A percentile compares a stretch with the other conserved stretches of the same genome.
Evolutionary conservation across 1,139 yeast species (phyloP).

Genomic region (Suhomyces bokatorum): DNA sequence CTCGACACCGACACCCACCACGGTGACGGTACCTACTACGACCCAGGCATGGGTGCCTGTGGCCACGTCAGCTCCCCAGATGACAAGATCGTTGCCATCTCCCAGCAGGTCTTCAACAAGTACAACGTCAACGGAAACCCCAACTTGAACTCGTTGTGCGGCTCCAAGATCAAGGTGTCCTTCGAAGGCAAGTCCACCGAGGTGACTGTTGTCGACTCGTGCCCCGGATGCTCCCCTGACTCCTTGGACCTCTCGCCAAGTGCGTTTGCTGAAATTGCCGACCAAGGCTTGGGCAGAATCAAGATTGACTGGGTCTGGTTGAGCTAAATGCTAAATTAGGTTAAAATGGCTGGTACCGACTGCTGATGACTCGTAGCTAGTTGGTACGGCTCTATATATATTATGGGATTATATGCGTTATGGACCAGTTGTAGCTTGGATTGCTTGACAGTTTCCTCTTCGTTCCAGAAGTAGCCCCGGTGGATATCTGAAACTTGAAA

Average conservation of each 20-base stretch:
- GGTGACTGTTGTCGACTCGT: conserved; percentile 45
- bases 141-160: conserved; percentile 46
- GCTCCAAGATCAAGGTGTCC: conserved; percentile 40
- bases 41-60: conserved; percentile 63
- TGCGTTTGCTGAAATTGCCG: conserved; percentile 43
- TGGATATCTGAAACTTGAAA: too few relatives aligned
- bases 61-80: conserved; percentile 48
- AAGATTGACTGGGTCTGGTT: conserved; percentile 37
- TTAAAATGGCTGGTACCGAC: conserved; percentile 2
- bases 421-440: too few relatives aligned
- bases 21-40: conserved; percentile 64
- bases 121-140: conserved; percentile 37
- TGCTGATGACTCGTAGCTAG: conserved; percentile 7
- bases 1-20: conserved; percentile 18
- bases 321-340: not conserved
- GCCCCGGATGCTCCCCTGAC: conserved; percentile 39
- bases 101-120: conserved; percentile 36
- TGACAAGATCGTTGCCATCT: conserved; percentile 51
- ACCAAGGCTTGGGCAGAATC: conserved; percentile 42
- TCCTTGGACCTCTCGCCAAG: conserved; percentile 50
- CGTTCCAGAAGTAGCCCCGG: too few relatives aligned
- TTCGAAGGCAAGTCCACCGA: conserved; percentile 44
- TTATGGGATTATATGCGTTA: not conserved
- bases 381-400: not conserved
- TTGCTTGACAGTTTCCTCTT: too few relatives aligned